phyloP scores from a whole-genome alignment of 371 early-diverging fungal species.

The Rhizopus delemar region DNA sequence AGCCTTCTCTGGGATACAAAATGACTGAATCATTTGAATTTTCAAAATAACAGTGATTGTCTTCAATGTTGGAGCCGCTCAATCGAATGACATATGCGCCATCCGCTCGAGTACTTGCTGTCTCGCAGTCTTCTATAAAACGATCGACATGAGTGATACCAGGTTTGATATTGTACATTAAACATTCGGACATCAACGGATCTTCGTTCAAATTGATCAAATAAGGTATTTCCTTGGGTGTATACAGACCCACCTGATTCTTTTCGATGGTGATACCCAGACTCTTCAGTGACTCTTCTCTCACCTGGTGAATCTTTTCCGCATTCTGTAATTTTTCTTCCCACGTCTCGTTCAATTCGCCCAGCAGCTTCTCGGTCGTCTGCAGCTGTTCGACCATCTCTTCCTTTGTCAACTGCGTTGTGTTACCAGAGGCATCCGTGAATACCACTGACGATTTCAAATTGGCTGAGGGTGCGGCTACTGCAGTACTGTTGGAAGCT shows the following conservation, averaged over 20 bases:
- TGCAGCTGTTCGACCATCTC: constrained; percentile 69
- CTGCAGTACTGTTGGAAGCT: background rate
- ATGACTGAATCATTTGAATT: constrained; percentile 64
- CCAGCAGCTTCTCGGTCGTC: constrained; percentile 84
- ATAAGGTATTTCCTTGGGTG: constrained; percentile 84
- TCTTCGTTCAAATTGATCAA: constrained; percentile 90
- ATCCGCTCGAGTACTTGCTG: constrained; percentile 5
- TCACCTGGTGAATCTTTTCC: constrained; percentile 70
- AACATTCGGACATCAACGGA: constrained; percentile 87
- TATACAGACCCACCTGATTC: constrained; percentile 76
- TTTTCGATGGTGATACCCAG: constrained; percentile 79
- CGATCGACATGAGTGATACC: constrained; percentile 77
- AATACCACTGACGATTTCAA: constrained; percentile 41
- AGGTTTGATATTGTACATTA: constrained; percentile 83
- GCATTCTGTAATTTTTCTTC: constrained; percentile 82
- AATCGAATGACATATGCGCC: constrained; percentile 68
- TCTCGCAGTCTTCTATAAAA: constrained; percentile 38
- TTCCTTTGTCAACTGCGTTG: background rate
- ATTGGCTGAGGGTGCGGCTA: constrained; percentile 3
- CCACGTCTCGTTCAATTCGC: constrained; percentile 82
- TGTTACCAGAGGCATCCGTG: constrained; percentile 47
- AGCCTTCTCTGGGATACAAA: constrained; percentile 57
- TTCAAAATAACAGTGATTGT: constrained; percentile 78
- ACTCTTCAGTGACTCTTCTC: constrained; percentile 79
- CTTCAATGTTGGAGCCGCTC: constrained; percentile 69